These are phyloP conservation scores for Daphne laureola DNA, from an alignment of 441 rosid genomes.

Conservation along the genomic window DNA sequence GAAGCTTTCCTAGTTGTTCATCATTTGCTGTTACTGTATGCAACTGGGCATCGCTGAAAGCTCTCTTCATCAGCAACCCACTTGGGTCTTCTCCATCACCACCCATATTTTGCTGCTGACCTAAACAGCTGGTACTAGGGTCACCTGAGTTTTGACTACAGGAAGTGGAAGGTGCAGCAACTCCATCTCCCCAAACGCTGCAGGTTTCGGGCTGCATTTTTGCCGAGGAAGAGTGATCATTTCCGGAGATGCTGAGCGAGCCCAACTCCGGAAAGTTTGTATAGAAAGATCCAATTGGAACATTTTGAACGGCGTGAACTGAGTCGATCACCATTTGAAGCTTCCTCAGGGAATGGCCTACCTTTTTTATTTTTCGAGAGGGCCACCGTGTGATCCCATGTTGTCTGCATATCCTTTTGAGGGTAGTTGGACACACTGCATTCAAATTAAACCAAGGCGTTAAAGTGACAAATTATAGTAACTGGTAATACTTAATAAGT, in stretches of 20 bases:
- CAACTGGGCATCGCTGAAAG: too few species aligned
- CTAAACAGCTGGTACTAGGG: too few species aligned
- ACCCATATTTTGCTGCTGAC: too few species aligned
- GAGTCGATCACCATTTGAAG: slow-evolving; percentile 77
- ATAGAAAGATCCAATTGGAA: slow-evolving; percentile 70
- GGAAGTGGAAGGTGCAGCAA: slow-evolving; percentile 47
- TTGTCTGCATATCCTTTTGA: slow-evolving; percentile 89
- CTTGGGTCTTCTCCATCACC: too few species aligned
- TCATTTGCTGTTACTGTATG: too few species aligned
- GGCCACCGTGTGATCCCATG: slow-evolving; percentile 94
- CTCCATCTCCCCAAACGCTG: slow-evolving; percentile 23
- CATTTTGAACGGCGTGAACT: slow-evolving; percentile 67
- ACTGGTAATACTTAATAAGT: too few species aligned
- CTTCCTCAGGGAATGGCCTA: slow-evolving; percentile 75
- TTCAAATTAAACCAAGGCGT: slow-evolving; percentile 12
- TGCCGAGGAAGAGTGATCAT: slow-evolving; percentile 24
- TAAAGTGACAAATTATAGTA: not conserved
- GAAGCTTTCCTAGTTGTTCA: too few species aligned
- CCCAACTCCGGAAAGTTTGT: slow-evolving; percentile 65
- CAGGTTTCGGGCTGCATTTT: slow-evolving; percentile 20
- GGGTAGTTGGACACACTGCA: slow-evolving; percentile 89
- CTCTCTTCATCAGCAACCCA: too few species aligned
- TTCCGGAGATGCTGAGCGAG: slow-evolving; percentile 39
- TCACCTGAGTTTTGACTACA: slow-evolving; percentile 66
- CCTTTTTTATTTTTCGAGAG: slow-evolving; percentile 83